A percentile compares a stretch with the other conserved stretches of the same genome.
phyloP scores from a whole-genome alignment of 192 early-diverging fungal species.

The Coemansia sp. region DNA sequence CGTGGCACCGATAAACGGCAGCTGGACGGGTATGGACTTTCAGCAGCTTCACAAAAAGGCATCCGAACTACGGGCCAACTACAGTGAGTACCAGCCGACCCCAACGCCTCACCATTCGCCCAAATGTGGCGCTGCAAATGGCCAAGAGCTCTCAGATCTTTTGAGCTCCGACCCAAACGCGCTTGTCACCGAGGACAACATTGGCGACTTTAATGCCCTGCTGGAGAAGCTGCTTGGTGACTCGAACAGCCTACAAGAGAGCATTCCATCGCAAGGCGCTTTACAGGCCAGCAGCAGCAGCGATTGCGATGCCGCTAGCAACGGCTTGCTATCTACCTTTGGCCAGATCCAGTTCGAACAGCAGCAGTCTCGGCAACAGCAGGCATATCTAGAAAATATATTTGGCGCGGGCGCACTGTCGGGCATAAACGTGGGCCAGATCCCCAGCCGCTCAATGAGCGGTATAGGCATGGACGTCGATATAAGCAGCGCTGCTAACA shows the following conservation, averaged over 20 bases:
- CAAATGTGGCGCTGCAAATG: constrained; percentile 20
- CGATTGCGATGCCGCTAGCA: neutral
- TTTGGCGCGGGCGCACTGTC: too few relatives aligned
- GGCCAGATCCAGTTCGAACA: neutral
- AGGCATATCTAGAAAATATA: too few relatives aligned
- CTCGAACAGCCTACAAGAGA: constrained; percentile 18
- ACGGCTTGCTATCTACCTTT: neutral
- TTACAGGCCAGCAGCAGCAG: too few relatives aligned
- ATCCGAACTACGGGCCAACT: constrained; percentile 29
- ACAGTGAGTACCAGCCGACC: constrained; percentile 45
- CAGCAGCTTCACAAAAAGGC: constrained; percentile 33
- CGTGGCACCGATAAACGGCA: constrained; percentile 27
- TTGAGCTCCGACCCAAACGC: constrained; percentile 39
- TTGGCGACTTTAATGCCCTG: constrained; percentile 31
- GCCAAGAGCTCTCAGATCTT: constrained; percentile 33
- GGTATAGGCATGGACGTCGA: constrained; percentile 12
- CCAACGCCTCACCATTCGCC: constrained; percentile 54
- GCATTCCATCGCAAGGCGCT: neutral
- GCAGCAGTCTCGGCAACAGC: neutral
- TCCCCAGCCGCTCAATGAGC: constrained; percentile 7
- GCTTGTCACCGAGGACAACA: constrained; percentile 33
- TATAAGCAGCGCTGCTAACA: neutral
- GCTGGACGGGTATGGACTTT: constrained; percentile 45
- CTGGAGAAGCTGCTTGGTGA: constrained; percentile 36
- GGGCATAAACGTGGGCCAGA: neutral